A percentile compares a stretch with the other conserved stretches of the same genome.
These are phyloP conservation scores for Monosporozyma siamensis DNA, from an alignment of 805 yeast genomes.

Conservation along the genomic window DNA sequence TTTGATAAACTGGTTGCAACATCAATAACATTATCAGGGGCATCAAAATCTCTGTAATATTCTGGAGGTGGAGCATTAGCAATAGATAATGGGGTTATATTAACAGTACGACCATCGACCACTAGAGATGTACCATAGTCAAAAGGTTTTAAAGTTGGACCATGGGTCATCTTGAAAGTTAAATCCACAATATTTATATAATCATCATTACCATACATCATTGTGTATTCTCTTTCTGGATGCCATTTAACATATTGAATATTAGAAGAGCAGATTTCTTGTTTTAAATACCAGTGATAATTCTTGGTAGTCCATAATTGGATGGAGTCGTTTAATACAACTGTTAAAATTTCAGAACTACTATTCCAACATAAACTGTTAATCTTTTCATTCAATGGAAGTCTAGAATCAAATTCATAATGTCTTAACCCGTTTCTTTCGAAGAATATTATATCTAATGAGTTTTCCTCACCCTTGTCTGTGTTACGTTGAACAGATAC, in stretches of 20 bases:
- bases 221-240: slow-evolving; percentile 74
- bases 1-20: slow-evolving; percentile 57
- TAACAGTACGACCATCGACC: slow-evolving; percentile 61
- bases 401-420: slow-evolving; percentile 68
- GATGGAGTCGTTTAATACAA: slow-evolving; percentile 51
- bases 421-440: slow-evolving; percentile 91
- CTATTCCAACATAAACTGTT: slow-evolving; percentile 65
- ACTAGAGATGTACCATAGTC: slow-evolving; percentile 78
- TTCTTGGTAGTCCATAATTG: slow-evolving; percentile 88
- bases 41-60: slow-evolving; percentile 55
- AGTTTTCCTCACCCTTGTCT: slow-evolving; percentile 34
- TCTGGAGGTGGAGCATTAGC: slow-evolving; percentile 97
- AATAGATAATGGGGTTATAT: slow-evolving; percentile 69
- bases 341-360: slow-evolving; percentile 67
- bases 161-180: slow-evolving; percentile 51
- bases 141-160: slow-evolving; percentile 57
- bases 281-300: slow-evolving; percentile 93
- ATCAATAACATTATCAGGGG: slow-evolving; percentile 48
- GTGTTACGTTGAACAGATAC: slow-evolving; percentile 67
- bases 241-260: slow-evolving; percentile 60
- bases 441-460: slow-evolving; percentile 56
- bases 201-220: slow-evolving; percentile 51
- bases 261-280: slow-evolving; percentile 42
- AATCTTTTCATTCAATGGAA: slow-evolving; percentile 43
- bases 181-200: slow-evolving; percentile 58